Conservation (phyloP, 179 eudicot species). For the Silene noctiflora region DNA sequence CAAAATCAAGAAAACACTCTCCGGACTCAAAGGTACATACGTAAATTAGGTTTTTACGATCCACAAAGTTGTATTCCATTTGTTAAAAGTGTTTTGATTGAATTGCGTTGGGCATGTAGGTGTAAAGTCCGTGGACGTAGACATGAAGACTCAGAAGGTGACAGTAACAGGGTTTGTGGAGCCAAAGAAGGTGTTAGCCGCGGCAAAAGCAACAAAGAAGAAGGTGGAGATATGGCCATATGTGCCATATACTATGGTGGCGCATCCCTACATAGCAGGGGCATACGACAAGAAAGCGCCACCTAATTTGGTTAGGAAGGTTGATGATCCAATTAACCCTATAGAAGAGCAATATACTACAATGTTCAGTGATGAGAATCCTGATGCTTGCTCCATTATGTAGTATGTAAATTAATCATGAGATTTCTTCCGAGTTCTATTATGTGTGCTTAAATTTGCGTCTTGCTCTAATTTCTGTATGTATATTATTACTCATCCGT, state of each 20-base stretch:
- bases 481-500: too few relatives aligned
- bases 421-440: background rate
- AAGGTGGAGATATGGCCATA: conserved; percentile 68
- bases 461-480: too few relatives aligned
- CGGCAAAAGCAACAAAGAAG: conserved; percentile 50
- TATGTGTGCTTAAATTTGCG: too few relatives aligned
- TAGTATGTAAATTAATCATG: conserved; percentile 6
- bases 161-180: conserved; percentile 60
- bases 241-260: conserved; percentile 54
- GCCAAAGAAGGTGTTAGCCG: conserved; percentile 51
- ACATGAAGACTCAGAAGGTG: conserved; percentile 67
- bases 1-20: conserved; percentile 61
- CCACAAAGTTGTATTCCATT: too few relatives aligned
- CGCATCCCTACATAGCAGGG: conserved; percentile 58
- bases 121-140: conserved; percentile 58
- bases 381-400: conserved; percentile 61
- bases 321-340: conserved; percentile 45
- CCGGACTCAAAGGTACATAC: conserved; percentile 69
- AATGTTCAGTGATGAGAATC: conserved; percentile 54
- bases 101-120: conserved; percentile 45
- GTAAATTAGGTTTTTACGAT: too few relatives aligned
- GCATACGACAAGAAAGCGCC: conserved; percentile 82
- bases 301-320: conserved; percentile 49
- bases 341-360: conserved; percentile 53
- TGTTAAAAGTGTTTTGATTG: too few relatives aligned